These are phyloP conservation scores for Incumbomyces delicatus DNA, from an alignment of 2,329 filamentous ascomycete species.

Conservation along the genomic window DNA sequence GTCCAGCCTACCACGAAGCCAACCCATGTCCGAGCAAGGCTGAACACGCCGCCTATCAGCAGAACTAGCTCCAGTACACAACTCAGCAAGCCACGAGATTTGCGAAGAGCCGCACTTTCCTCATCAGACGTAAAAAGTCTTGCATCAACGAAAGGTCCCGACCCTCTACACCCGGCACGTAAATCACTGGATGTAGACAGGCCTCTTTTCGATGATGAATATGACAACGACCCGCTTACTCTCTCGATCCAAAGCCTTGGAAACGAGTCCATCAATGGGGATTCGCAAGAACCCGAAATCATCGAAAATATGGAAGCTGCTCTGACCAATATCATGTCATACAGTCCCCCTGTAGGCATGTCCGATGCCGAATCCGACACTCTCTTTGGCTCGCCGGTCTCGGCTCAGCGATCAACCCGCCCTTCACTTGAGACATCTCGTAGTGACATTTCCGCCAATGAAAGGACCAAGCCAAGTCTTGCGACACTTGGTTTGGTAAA, in stretches of 20 bases:
- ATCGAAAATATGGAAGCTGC: conserved; percentile 90
- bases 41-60: conserved; percentile 34
- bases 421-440: conserved; percentile 52
- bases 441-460: conserved; percentile 32
- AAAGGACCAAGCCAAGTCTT: conserved; percentile 68
- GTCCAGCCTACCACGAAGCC: neutral
- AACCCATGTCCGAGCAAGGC: conserved; percentile 22
- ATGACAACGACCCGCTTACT: conserved; percentile 58
- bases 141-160: conserved; percentile 35
- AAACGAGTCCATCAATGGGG: conserved; percentile 49
- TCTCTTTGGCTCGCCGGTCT: conserved; percentile 30
- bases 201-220: conserved; percentile 71
- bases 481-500: conserved; percentile 86
- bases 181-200: conserved; percentile 57
- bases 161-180: conserved; percentile 39
- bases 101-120: conserved; percentile 51
- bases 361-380: conserved; percentile 28
- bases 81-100: conserved; percentile 38
- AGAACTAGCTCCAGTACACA: conserved; percentile 40
- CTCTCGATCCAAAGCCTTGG: conserved; percentile 74
- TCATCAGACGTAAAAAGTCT: conserved; percentile 46
- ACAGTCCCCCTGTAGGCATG: conserved; percentile 45
- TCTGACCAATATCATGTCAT: conserved; percentile 82
- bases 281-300: conserved; percentile 59
- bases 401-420: conserved; percentile 43